phyloP scores from a whole-genome alignment of 2,329 filamentous ascomycete genomes.

The Capronia epimyces region DNA sequence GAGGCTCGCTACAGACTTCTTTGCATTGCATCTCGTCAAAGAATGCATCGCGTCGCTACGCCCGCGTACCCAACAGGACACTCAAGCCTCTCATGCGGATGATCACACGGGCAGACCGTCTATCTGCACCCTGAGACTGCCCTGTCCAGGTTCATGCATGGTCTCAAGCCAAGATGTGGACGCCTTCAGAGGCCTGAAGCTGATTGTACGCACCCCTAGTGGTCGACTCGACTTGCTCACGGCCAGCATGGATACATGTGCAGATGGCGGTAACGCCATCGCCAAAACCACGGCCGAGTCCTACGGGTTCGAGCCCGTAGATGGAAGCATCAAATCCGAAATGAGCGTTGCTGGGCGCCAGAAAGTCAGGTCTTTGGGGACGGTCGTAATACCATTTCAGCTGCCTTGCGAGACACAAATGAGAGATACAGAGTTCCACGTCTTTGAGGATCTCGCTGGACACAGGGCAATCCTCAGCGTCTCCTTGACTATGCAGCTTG shows the following conservation, averaged over 20 bases:
- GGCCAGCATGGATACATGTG: not conserved
- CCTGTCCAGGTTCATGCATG: not conserved
- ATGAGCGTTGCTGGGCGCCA: not conserved
- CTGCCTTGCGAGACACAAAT: not conserved
- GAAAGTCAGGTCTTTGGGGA: not conserved
- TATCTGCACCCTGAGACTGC: not conserved
- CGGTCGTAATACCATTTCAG: not conserved
- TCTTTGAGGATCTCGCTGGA: not conserved
- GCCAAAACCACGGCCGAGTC: not conserved
- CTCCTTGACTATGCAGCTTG: not conserved
- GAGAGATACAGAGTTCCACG: not conserved
- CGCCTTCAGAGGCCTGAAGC: not conserved
- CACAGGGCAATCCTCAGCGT: not conserved
- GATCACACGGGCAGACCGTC: not conserved
- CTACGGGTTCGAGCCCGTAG: not conserved
- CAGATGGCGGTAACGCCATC: not conserved
- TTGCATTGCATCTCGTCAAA: too few relatives aligned
- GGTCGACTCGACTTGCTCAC: not conserved
- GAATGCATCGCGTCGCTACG: too few relatives aligned
- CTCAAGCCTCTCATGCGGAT: too few relatives aligned
- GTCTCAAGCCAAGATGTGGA: not conserved
- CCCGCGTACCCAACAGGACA: too few relatives aligned
- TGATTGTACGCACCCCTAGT: not conserved
- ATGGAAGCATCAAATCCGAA: not conserved
- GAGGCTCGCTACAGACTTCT: too few relatives aligned